Percentiles rank a stretch among this genome's conserved stretches.
These are phyloP conservation scores for Penicillium roqueforti DNA, from an alignment of 495 filamentous ascomycete genomes.

Conservation along the genomic window DNA sequence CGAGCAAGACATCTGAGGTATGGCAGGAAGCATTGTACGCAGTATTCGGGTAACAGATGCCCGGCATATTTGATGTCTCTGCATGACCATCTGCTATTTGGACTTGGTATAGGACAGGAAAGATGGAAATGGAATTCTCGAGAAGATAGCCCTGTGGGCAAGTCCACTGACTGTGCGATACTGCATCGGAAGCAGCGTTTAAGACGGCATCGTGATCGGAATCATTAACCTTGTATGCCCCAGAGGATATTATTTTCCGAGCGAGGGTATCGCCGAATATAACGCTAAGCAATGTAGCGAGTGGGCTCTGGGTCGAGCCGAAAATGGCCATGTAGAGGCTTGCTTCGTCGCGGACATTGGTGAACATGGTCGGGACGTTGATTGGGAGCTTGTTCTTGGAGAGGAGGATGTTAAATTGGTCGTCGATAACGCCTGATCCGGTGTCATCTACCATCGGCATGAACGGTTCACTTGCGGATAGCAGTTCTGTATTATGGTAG, in stretches of 20 bases:
- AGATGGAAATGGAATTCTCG: constrained; percentile 6
- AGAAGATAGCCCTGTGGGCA: constrained; percentile 29
- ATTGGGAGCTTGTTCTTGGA: constrained; percentile 14
- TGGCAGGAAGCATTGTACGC: constrained; percentile 31
- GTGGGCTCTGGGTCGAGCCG: constrained; percentile 9
- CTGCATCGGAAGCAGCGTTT: constrained; percentile 12
- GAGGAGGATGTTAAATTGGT: constrained; percentile 30
- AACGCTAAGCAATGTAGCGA: constrained; percentile 13
- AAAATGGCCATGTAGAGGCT: constrained; percentile 16
- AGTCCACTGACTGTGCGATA: constrained; percentile 28
- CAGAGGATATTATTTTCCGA: constrained; percentile 12
- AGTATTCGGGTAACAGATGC: constrained; percentile 28
- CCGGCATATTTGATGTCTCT: constrained; percentile 17
- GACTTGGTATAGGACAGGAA: constrained; percentile 24
- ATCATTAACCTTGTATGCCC: constrained; percentile 15
- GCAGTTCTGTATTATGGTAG: constrained; percentile 19
- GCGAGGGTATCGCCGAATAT: constrained; percentile 19
- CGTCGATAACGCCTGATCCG: constrained; percentile 24
- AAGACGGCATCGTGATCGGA: constrained; percentile 20
- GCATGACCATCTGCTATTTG: constrained; percentile 26
- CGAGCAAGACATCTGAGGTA: constrained; percentile 25
- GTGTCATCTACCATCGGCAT: constrained; percentile 29
- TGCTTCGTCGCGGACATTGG: constrained; percentile 27
- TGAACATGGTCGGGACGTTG: constrained; percentile 31
- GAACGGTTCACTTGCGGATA: constrained; percentile 27